Percentiles rank a stretch among this genome's conserved stretches.
Conservation (phyloP, 371 early-diverging fungal genomes). For the Basidiobolus meristosporus region DNA sequence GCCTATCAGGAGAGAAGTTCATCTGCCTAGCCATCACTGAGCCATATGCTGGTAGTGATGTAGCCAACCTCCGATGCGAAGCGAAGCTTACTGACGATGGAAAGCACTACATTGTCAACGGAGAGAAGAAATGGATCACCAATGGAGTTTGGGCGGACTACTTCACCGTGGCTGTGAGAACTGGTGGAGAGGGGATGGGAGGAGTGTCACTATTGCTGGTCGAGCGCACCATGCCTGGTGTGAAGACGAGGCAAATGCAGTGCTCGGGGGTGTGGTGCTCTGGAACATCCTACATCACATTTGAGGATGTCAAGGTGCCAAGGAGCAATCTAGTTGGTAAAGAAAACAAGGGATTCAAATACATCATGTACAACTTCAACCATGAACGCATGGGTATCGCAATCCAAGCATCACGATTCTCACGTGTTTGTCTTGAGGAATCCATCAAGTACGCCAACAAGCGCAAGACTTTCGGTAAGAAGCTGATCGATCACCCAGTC, state of each 20-base stretch:
- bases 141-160: conserved; percentile 71
- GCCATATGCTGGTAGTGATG: conserved; percentile 60
- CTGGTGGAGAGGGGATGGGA: conserved; percentile 62
- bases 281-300: conserved; percentile 53
- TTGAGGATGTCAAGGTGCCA: conserved; percentile 78
- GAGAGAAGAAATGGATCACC: conserved; percentile 79
- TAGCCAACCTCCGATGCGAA: conserved; percentile 49
- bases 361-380: conserved; percentile 58
- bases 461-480: conserved; percentile 71
- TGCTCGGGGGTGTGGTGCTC: conserved; percentile 64
- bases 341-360: conserved; percentile 75
- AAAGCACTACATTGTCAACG: conserved; percentile 51
- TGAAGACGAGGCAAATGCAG: conserved; percentile 59
- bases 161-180: conserved; percentile 44
- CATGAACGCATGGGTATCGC: conserved; percentile 61
- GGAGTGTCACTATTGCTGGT: conserved; percentile 61
- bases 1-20: conserved; percentile 49
- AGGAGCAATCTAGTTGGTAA: conserved; percentile 64
- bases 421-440: conserved; percentile 77
- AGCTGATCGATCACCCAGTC: conserved; percentile 52
- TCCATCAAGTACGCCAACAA: conserved; percentile 69
- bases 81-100: conserved; percentile 60
- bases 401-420: conserved; percentile 68
- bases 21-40: conserved; percentile 62
- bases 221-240: conserved; percentile 66